Base-by-base conservation (phyloP, 768 basidiomycete species). In the Pleurotus ostreatus region DNA sequence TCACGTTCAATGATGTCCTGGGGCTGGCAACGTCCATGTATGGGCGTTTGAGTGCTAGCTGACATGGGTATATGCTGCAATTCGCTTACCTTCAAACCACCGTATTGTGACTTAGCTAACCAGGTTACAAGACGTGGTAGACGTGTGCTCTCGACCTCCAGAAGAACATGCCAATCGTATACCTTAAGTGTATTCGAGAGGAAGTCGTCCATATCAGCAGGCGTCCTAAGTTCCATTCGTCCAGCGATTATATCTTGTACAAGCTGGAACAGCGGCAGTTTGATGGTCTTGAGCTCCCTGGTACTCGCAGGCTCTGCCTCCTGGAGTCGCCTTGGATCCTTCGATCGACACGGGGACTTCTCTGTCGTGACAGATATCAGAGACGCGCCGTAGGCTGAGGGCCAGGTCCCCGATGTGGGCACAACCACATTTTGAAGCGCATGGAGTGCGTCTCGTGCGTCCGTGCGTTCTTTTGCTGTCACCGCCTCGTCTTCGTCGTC, bases 401-500 rank as follows among this genome's bases (percentile, higher is more conserved):
- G 73, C 79, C 78, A 79, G 41, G 76, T 70, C n/a, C 72, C 72
- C 44, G 68, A 71, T 1, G 74, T 74, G 4, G 81, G 78, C 1
- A 68, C 70, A n/a, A 81, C 55, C 37, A 82, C 58, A 3, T 68
- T 65, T 43, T 73, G 67, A 15, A 82, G 68, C 16, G 74, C 76
- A 60, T 70, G 71, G 30, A 71, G 51, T 20, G 51, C 51, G 20
- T 53, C 51, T 39, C 26, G 34, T 4, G 51, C 13, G 30, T 34
- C 30, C 11, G n/a, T 18, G 63, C 39, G 65, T 15, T 37, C 34
- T 49, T 37, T 30, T 49, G 16, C 38, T 37, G 16, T 16, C 48
- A 6, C 16, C 48, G 16, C 26, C 12, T 16, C 51, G 39, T 18
- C 22, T n/a, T 20, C 60, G 11, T 57, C 58, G 20, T 15, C 48